These are phyloP conservation scores for Primulina eburnea DNA, from an alignment of 257 asterid species.

Conservation along the genomic window DNA sequence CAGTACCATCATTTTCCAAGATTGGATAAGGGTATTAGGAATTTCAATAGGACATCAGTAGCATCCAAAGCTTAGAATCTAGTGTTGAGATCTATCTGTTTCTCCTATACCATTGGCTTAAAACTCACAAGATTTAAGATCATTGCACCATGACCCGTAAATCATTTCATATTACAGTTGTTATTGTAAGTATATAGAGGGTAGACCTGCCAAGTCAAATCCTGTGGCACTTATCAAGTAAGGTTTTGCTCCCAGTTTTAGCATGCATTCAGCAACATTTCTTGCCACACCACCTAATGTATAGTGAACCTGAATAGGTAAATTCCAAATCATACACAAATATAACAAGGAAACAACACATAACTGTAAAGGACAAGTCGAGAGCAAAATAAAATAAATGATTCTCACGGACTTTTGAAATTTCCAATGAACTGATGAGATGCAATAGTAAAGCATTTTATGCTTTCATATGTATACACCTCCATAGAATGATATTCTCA, in stretches of 20 bases:
- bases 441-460: not conserved
- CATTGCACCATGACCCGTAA: not conserved
- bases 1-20: not conserved
- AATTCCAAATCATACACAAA: slow-evolving; percentile 2
- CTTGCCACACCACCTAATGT: slow-evolving; percentile 90
- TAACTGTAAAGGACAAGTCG: not conserved
- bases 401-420: not conserved
- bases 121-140: not conserved
- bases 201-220: slow-evolving; percentile 79
- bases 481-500: not conserved
- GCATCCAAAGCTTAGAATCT: not conserved
- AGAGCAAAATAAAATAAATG: not conserved
- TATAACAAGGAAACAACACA: not conserved
- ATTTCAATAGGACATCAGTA: not conserved
- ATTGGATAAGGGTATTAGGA: not conserved
- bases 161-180: not conserved
- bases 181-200: slow-evolving; percentile 10
- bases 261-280: slow-evolving; percentile 92
- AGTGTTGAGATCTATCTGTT: not conserved
- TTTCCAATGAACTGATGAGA: not conserved
- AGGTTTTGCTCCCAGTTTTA: slow-evolving; percentile 86
- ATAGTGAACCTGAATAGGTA: slow-evolving; percentile 56
- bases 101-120: not conserved
- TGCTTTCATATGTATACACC: not conserved
- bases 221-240: slow-evolving; percentile 87